phyloP scores from a whole-genome alignment of 768 basidiomycete genomes.

The Tylopilus sp. region DNA sequence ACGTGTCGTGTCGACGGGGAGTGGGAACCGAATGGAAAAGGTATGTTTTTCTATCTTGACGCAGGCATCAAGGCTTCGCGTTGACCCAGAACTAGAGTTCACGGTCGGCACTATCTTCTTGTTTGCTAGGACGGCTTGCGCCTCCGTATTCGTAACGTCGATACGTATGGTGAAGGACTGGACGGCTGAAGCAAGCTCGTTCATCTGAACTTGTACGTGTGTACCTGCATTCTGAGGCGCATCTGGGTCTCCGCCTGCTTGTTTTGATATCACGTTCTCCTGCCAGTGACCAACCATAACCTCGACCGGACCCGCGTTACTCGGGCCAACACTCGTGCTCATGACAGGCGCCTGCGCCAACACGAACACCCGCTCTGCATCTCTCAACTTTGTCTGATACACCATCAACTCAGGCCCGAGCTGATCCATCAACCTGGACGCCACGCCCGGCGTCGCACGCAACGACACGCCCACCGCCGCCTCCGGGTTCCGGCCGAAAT shows the following conservation, averaged over 20 bases:
- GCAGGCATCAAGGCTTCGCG: background rate
- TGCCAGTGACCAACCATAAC: slow-evolving; percentile 3
- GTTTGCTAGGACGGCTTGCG: slow-evolving; percentile 11
- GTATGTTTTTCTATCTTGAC: slow-evolving; percentile 16
- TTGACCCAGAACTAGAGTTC: background rate
- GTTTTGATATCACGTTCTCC: background rate
- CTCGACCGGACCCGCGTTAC: too few relatives aligned
- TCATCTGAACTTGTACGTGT: slow-evolving; percentile 16
- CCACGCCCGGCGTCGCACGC: slow-evolving; percentile 1
- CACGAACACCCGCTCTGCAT: slow-evolving; percentile 17
- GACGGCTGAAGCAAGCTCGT: background rate
- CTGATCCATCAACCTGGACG: slow-evolving; percentile 2
- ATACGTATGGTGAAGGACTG: slow-evolving; percentile 18
- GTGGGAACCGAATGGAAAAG: slow-evolving; percentile 38
- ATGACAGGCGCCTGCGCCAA: slow-evolving; percentile 12
- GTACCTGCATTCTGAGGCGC: background rate
- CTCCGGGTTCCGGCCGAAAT: slow-evolving; percentile 3
- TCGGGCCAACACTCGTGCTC: background rate
- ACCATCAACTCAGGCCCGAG: slow-evolving; percentile 17
- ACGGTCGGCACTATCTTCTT: slow-evolving; percentile 6
- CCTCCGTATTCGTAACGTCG: slow-evolving; percentile 18
- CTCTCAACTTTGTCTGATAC: slow-evolving; percentile 13
- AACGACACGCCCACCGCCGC: slow-evolving; percentile 17
- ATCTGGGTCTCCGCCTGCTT: background rate
- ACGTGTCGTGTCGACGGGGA: slow-evolving; percentile 39